phyloP scores from a whole-genome alignment of 2,329 filamentous ascomycete genomes.

The Myriosclerotinia curreyana region DNA sequence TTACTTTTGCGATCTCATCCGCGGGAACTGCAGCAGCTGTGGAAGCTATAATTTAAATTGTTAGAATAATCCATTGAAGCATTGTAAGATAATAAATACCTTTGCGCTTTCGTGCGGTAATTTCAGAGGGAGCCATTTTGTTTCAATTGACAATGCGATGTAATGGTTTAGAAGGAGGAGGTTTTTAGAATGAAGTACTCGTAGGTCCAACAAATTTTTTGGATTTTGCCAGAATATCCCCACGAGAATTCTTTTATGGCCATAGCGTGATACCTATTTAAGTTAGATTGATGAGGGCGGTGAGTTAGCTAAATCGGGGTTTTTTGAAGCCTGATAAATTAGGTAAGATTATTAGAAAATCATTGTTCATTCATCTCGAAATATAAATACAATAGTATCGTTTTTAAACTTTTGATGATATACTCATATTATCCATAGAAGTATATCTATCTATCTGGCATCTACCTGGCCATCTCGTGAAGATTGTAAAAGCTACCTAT shows the following conservation, averaged over 20 bases:
- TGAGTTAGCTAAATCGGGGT: no score
- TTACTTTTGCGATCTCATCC: constrained; percentile 38
- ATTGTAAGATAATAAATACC: constrained; percentile 38
- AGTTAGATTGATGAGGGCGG: neutral
- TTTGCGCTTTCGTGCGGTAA: constrained; percentile 55
- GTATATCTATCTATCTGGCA: constrained; percentile 1
- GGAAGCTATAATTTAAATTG: constrained; percentile 22
- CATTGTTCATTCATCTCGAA: no score
- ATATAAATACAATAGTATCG: neutral
- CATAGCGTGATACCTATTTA: neutral
- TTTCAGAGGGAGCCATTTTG: constrained; percentile 38
- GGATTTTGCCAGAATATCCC: constrained; percentile 11
- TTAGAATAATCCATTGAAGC: constrained; percentile 11
- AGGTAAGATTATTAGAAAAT: no score
- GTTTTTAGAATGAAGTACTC: constrained; percentile 4
- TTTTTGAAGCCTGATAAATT: no score
- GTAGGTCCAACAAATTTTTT: constrained; percentile 13
- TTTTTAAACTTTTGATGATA: constrained; percentile 5
- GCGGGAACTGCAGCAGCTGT: constrained; percentile 41
- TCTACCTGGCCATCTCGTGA: constrained; percentile 1
- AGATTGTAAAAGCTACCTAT: neutral
- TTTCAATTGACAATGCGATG: no score
- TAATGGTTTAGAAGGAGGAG: no score
- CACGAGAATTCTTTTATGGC: constrained; percentile 7
- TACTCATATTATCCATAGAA: constrained; percentile 14